These are phyloP conservation scores for Astrephomene gubernaculifera DNA, from an alignment of 139 green algal species.

Conservation along the genomic window DNA sequence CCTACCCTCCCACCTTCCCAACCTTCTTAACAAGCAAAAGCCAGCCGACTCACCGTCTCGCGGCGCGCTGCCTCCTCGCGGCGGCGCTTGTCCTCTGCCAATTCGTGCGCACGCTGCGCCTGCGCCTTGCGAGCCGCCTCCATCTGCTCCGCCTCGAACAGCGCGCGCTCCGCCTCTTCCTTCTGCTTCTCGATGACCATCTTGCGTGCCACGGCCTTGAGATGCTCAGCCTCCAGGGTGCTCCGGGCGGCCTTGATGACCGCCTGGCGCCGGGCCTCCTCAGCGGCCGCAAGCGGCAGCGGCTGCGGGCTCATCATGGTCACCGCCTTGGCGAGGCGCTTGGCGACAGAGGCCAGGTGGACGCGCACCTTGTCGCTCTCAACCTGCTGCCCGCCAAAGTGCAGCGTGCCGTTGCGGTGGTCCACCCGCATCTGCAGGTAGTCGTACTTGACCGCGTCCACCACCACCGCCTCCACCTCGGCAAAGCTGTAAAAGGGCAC, in stretches of 20 bases:
- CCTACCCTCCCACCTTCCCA: no score
- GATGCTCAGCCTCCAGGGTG: conserved; percentile 83
- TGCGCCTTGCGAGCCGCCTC: conserved; percentile 83
- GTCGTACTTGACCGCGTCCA: conserved; percentile 91
- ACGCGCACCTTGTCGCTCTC: conserved; percentile 62
- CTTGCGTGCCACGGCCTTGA: conserved; percentile 70
- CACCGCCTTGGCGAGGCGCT: conserved; percentile 79
- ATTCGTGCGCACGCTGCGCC: conserved; percentile 70
- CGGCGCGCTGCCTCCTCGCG: conserved; percentile 65
- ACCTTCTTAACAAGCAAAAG: background rate
- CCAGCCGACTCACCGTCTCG: conserved; percentile 51
- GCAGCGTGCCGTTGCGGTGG: conserved; percentile 89
- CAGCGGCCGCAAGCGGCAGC: conserved; percentile 30
- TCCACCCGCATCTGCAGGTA: conserved; percentile 93
- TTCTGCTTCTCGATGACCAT: conserved; percentile 96
- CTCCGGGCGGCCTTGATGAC: conserved; percentile 46
- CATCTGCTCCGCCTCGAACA: conserved; percentile 85
- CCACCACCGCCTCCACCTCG: conserved; percentile 91
- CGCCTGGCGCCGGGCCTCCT: conserved; percentile 46
- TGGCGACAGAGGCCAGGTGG: conserved; percentile 68
- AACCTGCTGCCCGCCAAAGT: conserved; percentile 88
- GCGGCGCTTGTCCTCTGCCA: conserved; percentile 72
- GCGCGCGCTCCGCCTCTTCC: conserved; percentile 90
- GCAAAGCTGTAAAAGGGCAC: conserved; percentile 77
- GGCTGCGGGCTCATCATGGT: conserved; percentile 62